Evolutionary conservation across 2,329 filamentous ascomycete species (phyloP).

Genomic region (Dactylellina cionopaga): DNA sequence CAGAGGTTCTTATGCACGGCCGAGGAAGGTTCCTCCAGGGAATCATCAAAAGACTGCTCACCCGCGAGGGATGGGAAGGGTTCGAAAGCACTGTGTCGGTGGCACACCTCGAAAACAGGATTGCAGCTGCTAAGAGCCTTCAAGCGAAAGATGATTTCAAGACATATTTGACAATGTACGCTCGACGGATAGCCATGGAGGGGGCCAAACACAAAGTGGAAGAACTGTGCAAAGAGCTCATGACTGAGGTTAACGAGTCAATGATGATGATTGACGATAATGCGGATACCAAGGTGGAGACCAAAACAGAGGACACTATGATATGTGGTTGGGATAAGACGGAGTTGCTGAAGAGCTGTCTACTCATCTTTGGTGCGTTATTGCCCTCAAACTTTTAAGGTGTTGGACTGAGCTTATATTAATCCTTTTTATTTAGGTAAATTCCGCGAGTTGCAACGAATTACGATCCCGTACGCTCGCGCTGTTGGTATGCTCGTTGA

Average conservation of each 20-base stretch:
- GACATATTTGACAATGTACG: slow-evolving; percentile 97
- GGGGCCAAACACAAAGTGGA: slow-evolving; percentile 88
- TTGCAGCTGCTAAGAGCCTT: slow-evolving; percentile 86
- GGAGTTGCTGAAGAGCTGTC: slow-evolving; percentile 87
- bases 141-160: slow-evolving; percentile 91
- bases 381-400: background rate
- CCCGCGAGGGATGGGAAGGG: slow-evolving; percentile 87
- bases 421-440: slow-evolving; percentile 77
- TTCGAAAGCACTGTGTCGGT: slow-evolving; percentile 93
- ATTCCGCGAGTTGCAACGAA: slow-evolving; percentile 90
- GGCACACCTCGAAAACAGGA: slow-evolving; percentile 91
- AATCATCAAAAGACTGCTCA: slow-evolving; percentile 86
- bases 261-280: slow-evolving; percentile 66
- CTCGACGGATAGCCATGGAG: slow-evolving; percentile 91
- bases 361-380: slow-evolving; percentile 86
- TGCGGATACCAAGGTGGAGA: slow-evolving; percentile 61
- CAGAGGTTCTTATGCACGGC: slow-evolving; percentile 88
- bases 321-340: slow-evolving; percentile 91
- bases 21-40: slow-evolving; percentile 90
- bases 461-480: slow-evolving; percentile 93
- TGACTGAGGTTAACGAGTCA: slow-evolving; percentile 73
- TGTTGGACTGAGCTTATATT: slow-evolving; percentile 56
- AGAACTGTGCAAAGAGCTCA: slow-evolving; percentile 82
- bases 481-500: slow-evolving; percentile 72
- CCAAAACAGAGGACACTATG: slow-evolving; percentile 67